These are phyloP conservation scores for Cochlearia excelsa DNA, from an alignment of 345 rosid genomes.

Conservation along the genomic window DNA sequence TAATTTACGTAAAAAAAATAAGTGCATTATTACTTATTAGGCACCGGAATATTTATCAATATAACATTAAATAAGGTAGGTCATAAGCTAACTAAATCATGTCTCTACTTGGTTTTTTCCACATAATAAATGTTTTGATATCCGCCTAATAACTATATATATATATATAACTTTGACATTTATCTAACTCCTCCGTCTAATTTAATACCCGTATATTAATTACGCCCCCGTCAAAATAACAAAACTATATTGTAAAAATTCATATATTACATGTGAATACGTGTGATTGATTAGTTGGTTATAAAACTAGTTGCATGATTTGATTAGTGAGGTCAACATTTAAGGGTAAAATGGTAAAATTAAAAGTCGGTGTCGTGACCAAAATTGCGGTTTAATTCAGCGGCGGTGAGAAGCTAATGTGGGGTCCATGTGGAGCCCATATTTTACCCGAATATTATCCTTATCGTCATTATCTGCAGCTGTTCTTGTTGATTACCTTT, in stretches of 20 bases:
- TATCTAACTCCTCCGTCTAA: conserved; percentile 40
- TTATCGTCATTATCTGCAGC: conserved; percentile 65
- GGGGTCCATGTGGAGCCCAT: conserved; percentile 16
- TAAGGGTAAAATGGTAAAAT: conserved; percentile 39
- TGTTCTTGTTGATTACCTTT: conserved; percentile 37
- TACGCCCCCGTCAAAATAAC: not conserved
- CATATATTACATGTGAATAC: no score
- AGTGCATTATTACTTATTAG: conserved; percentile 17
- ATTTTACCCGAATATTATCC: conserved; percentile 38
- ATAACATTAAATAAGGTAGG: conserved; percentile 59
- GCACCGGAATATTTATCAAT: conserved; percentile 40
- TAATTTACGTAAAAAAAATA: conserved; percentile 5
- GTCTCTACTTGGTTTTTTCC: conserved; percentile 40
- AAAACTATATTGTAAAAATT: no score
- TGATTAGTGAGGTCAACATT: conserved; percentile 34
- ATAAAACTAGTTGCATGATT: conserved; percentile 20
- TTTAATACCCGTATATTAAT: conserved; percentile 31
- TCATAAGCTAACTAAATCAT: conserved; percentile 52
- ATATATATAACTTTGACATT: conserved; percentile 42
- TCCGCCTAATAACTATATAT: conserved; percentile 45
- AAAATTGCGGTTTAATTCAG: conserved; percentile 4
- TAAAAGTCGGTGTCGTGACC: not conserved
- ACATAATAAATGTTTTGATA: conserved; percentile 47
- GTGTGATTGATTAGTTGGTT: no score
- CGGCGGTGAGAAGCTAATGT: conserved; percentile 54